Evolutionary conservation across 2,329 filamentous ascomycete genomes (phyloP).

Genomic region (Uncinocarpus reesii): DNA sequence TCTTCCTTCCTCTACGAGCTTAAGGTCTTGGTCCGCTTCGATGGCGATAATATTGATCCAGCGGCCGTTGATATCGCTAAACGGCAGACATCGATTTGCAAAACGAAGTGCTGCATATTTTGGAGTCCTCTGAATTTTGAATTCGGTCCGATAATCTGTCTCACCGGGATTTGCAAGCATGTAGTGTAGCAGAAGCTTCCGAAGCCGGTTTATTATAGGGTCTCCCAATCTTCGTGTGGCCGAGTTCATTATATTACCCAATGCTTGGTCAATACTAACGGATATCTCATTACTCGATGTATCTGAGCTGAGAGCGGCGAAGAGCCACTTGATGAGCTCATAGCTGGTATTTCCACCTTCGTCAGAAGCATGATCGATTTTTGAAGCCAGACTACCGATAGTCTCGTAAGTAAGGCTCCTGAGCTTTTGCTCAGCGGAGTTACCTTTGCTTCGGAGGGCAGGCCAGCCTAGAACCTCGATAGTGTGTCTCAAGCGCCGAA

Average conservation of each 20-base stretch:
- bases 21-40: conserved; percentile 60
- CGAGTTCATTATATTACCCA: conserved; percentile 64
- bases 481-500: conserved; percentile 60
- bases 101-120: conserved; percentile 78
- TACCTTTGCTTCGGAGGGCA: conserved; percentile 47
- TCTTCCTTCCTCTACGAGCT: conserved; percentile 79
- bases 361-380: conserved; percentile 31
- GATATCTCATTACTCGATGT: conserved; percentile 61
- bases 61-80: conserved; percentile 64
- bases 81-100: conserved; percentile 78
- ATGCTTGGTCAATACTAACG: conserved; percentile 77
- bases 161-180: conserved; percentile 45
- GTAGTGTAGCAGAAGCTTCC: conserved; percentile 55
- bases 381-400: conserved; percentile 63
- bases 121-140: conserved; percentile 55
- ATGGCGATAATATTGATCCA: conserved; percentile 85
- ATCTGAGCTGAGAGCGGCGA: conserved; percentile 72
- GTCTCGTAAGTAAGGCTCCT: conserved; percentile 81
- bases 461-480: conserved; percentile 80
- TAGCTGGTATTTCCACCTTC: conserved; percentile 30
- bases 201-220: conserved; percentile 34
- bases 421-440: conserved; percentile 53
- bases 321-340: conserved; percentile 63
- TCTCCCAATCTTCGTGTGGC: conserved; percentile 40
- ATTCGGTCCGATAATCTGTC: conserved; percentile 30